Evolutionary conservation across 179 eudicot genomes (phyloP), one percentile per base, ranked within the genome.

Genomic region (Spinacia oleracea): DNA sequence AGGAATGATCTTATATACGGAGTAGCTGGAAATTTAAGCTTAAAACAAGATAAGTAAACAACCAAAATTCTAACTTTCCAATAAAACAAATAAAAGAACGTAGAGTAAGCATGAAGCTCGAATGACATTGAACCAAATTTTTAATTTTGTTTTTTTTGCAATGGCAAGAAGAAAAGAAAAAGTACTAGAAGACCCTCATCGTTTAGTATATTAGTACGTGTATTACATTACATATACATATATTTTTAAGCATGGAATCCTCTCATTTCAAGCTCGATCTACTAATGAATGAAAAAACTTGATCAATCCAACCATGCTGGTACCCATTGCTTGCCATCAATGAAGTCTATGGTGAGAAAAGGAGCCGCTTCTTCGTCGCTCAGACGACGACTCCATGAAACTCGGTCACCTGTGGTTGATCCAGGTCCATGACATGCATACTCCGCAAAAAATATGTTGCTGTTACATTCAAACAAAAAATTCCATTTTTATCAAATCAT

Each of bases 341-440:
- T 83, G 83, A 89, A 94, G 77, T 88, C 89, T 1, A 88, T 50
- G 8, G 93, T 73, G 11, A 88, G 66, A 60, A 88, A 87, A 9
- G 86, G 89, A 6, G 86, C 84, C 7, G 85, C 98, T 72, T 86
- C 93, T 71, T 81, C 72, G 18, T 87, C 85, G 9, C 31, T 80
- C 3, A 93, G 83, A 45, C 83, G 83, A 9, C 77, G 88, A 31
- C 89, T 71, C 98, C 98, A 94, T 0, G 78, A 53, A 21, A 86
- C 92, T 35, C 97, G 83, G 0, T 79, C 79, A 0, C 16, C 15
- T 0, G 88, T 45, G 31, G 51, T 76, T 7, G 98, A 82, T 77
- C 97, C 98, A 12, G 98, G 98, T 75, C 98, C 98, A 2, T 81
- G 62, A 70, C 91, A 88, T 10, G 79, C 79, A 65, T 91, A 90